Conservation (phyloP, 176 grass and related monocot species). For the Otatea glauca region DNA sequence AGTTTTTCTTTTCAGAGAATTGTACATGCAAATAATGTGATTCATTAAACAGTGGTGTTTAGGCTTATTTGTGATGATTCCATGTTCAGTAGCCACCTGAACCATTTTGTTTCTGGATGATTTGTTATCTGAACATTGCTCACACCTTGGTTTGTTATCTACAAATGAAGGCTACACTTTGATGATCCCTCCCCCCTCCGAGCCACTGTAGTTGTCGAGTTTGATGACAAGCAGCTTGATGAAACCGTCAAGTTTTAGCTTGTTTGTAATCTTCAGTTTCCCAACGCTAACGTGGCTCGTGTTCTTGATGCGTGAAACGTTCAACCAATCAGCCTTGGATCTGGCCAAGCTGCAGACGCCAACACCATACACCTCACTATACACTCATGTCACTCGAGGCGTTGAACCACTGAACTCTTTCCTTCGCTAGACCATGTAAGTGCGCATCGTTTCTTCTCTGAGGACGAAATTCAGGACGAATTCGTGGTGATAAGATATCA, state of each 20-base stretch:
- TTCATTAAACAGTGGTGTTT: constrained; percentile 22
- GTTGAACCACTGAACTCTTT: constrained; percentile 11
- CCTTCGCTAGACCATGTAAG: constrained; percentile 9
- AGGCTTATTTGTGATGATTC: not conserved
- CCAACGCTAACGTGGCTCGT: constrained; percentile 4
- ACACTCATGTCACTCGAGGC: not conserved
- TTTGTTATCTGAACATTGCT: not conserved
- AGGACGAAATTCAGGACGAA: not conserved
- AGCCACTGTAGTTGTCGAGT: not conserved
- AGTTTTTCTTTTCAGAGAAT: not conserved
- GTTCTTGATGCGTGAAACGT: constrained; percentile 7
- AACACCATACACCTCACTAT: not conserved
- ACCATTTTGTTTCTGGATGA: not conserved
- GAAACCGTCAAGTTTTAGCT: constrained; percentile 39
- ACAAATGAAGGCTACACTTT: not conserved
- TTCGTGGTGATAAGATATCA: not conserved
- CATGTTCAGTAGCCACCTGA: not conserved
- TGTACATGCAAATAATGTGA: constrained; percentile 29
- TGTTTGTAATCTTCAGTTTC: not conserved
- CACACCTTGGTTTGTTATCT: not conserved
- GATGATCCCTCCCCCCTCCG: not conserved
- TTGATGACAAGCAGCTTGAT: constrained; percentile 7
- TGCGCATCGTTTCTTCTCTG: not conserved
- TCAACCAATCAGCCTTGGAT: constrained; percentile 33
- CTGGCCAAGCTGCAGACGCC: not conserved